Evolutionary conservation across 352 stramenopile species (phyloP), one percentile per base, ranked within the genome.

Genomic region (Phytophthora syringae): DNA sequence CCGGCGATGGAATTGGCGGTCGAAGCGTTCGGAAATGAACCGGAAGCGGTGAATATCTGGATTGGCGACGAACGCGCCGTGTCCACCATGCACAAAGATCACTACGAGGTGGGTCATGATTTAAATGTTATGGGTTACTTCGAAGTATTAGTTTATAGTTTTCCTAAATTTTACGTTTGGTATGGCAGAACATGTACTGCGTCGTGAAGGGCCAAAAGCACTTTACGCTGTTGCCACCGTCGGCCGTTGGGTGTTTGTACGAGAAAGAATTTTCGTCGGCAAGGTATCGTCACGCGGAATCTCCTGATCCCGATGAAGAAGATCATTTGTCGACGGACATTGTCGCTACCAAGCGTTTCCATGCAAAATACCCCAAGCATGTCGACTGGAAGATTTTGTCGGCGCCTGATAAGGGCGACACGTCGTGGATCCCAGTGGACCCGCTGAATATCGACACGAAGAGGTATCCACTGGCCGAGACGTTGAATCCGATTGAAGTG

Each of bases 11-110:
- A 68, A 12, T 64, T 94, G 16, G 82, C 77, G 0, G 67, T 85
- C 7, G 77, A 92, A 51, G 77, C 82, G 12, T 94, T 96, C 34
- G 88, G 84, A 6, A 94, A 94, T 44, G 74, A 88, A 16, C 85
- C 88, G 1, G 88, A 95, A 64, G 88, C 88, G 1, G 84, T 99
- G 11, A 99, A 99, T 84, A 85, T 99, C 54, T 99, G 97, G 97
- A 98, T 99, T 62, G 97, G 97, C 7, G 96, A 99, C 69, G 93
- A 98, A 57, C 76, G 85, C 59, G 90, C 95, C 0, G 81, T 98
- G 30, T 99, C 97, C 0, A 94, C 92, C 7, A 94, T 98, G 85
- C 97, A 99, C 82, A 99, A 99, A 67, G 97, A 99, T 74, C 92
- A 98, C 68, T 99, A 99, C 59, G 97, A 99, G 81, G 86, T 92